A percentile compares a stretch with the other conserved stretches of the same genome.
phyloP scores from a whole-genome alignment of 2,329 filamentous ascomycete genomes.

The Pseudocercospora fijiensis region DNA sequence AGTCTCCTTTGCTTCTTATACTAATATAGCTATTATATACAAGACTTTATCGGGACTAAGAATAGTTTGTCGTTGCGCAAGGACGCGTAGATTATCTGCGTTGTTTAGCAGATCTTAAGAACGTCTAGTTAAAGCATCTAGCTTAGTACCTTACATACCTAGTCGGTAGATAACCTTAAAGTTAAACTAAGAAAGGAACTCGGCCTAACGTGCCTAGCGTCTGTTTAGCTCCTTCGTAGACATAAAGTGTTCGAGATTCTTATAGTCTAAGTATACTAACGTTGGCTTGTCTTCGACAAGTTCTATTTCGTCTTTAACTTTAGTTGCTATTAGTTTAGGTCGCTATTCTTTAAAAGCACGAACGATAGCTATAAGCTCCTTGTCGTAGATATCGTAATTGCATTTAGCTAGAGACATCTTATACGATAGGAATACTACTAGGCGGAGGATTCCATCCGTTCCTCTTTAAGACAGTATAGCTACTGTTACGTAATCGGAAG shows the following conservation, averaged over 20 bases:
- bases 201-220: neutral
- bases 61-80: neutral
- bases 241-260: constrained; percentile 36
- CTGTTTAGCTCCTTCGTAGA: neutral
- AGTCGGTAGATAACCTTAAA: no score
- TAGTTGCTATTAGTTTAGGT: neutral
- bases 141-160: no score
- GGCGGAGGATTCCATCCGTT: no score
- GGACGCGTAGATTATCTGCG: neutral
- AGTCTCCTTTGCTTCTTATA: neutral
- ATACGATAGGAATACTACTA: no score
- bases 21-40: neutral
- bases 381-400: no score
- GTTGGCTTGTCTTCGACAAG: neutral
- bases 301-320: neutral
- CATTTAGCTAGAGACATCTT: no score
- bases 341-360: neutral
- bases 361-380: no score
- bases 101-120: neutral
- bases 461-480: neutral
- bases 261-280: constrained; percentile 34
- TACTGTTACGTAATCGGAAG: neutral
- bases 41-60: no score
- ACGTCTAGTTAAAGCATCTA: neutral
- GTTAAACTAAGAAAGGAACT: no score